A percentile compares a stretch with the other conserved stretches of the same genome.
phyloP scores from a whole-genome alignment of 2,329 filamentous ascomycete genomes.

The Diaporthe vaccinii region DNA sequence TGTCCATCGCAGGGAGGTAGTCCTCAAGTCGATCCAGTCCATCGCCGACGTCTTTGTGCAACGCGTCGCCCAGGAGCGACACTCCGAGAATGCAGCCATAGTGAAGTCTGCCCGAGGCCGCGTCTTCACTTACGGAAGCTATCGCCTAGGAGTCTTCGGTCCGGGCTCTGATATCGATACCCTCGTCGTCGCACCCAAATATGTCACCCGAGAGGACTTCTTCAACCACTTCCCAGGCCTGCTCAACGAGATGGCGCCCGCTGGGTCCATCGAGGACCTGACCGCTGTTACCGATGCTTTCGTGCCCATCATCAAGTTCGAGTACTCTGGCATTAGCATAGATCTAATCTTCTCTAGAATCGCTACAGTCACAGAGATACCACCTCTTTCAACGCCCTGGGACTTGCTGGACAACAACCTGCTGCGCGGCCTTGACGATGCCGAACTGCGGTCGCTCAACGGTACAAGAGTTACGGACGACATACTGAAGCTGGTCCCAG shows the following conservation, averaged over 20 bases:
- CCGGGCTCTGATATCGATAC: slow-evolving; percentile 99
- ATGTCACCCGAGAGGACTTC: slow-evolving; percentile 90
- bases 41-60: slow-evolving; percentile 91
- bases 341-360: slow-evolving; percentile 92
- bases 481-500: slow-evolving; percentile 89
- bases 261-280: slow-evolving; percentile 86
- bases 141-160: slow-evolving; percentile 91
- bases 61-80: slow-evolving; percentile 80
- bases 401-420: slow-evolving; percentile 86
- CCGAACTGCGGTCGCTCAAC: slow-evolving; percentile 89
- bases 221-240: slow-evolving; percentile 89
- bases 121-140: slow-evolving; percentile 97
- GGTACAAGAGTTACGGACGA: slow-evolving; percentile 95
- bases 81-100: slow-evolving; percentile 78
- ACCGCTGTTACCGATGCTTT: slow-evolving; percentile 90
- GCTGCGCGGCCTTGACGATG: slow-evolving; percentile 87
- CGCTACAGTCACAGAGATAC: slow-evolving; percentile 77
- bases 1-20: slow-evolving; percentile 67
- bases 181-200: slow-evolving; percentile 90
- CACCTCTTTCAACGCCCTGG: slow-evolving; percentile 58
- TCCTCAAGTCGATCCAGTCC: slow-evolving; percentile 81
- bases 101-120: slow-evolving; percentile 90
- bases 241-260: slow-evolving; percentile 80
- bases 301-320: slow-evolving; percentile 97
- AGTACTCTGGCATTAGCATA: slow-evolving; percentile 91